A percentile compares a stretch with the other conserved stretches of the same genome.
Conservation (phyloP, 1,284 basidiomycete genomes). For the Fistulina hepatica region DNA sequence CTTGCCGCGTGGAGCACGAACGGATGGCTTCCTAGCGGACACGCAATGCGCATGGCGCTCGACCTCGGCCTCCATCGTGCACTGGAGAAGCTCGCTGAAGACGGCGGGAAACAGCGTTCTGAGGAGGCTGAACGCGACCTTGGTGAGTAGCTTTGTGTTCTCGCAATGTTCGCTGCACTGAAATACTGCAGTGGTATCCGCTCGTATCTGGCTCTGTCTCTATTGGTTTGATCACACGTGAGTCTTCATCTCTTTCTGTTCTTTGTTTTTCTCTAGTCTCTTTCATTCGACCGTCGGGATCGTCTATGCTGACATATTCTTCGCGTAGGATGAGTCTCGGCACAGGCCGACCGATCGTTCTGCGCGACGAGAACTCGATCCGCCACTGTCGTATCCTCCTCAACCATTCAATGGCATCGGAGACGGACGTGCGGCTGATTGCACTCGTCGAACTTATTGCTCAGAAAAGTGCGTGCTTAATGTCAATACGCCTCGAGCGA, state of each 20-base stretch:
- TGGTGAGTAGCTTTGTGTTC: constrained; percentile 35
- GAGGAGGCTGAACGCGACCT: constrained; percentile 83
- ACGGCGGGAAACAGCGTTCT: constrained; percentile 49
- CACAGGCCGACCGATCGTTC: constrained; percentile 79
- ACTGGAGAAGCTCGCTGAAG: constrained; percentile 81
- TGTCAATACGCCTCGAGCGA: constrained; percentile 4
- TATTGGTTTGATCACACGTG: constrained; percentile 92
- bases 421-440: constrained; percentile 81
- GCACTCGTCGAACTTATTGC: constrained; percentile 83
- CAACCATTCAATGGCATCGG: constrained; percentile 74
- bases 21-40: constrained; percentile 86
- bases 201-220: constrained; percentile 87
- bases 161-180: constrained; percentile 6
- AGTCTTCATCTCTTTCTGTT: constrained; percentile 21
- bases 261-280: too few relatives aligned
- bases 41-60: constrained; percentile 90
- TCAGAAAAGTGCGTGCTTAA: constrained; percentile 60
- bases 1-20: constrained; percentile 90
- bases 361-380: constrained; percentile 82
- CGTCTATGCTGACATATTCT: constrained; percentile 14
- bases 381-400: constrained; percentile 74
- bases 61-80: constrained; percentile 88
- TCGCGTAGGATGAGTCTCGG: constrained; percentile 72
- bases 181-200: constrained; percentile 60
- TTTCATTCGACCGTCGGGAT: too few relatives aligned